Conservation (phyloP, 495 filamentous ascomycete genomes). For the Tuber melanosporum region DNA sequence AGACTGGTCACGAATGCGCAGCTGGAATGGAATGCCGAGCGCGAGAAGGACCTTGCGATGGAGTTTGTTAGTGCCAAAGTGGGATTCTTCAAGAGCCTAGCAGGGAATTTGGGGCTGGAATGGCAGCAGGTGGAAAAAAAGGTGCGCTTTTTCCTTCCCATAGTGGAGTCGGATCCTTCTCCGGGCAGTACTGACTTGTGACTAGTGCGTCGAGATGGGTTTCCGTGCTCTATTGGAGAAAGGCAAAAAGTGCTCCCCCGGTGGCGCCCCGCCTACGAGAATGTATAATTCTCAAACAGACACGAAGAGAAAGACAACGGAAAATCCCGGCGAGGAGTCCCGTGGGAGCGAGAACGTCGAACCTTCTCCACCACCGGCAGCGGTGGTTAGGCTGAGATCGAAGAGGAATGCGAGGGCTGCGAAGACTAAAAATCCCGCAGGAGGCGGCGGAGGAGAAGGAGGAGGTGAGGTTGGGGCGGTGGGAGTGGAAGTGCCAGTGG, state of each 20-base stretch:
- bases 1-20: conserved; percentile 51
- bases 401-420: background rate
- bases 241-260: conserved; percentile 12
- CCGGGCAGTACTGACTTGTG: background rate
- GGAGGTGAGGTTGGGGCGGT: background rate
- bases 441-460: background rate
- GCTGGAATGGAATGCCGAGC: conserved; percentile 52
- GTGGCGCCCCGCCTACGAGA: background rate
- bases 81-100: conserved; percentile 52
- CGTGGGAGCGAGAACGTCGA: background rate
- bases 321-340: background rate
- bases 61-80: conserved; percentile 50
- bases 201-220: conserved; percentile 29
- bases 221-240: conserved; percentile 30
- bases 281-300: background rate
- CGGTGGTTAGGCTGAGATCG: background rate
- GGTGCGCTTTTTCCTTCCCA: conserved; percentile 27
- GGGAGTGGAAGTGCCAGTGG: background rate
- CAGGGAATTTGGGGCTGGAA: conserved; percentile 47
- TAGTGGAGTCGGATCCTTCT: background rate
- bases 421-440: background rate
- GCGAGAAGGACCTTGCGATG: conserved; percentile 49
- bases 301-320: background rate
- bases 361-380: background rate
- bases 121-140: conserved; percentile 54